These are phyloP conservation scores for Blastocladiella emersonii DNA, from an alignment of 371 early-diverging fungal genomes.

Conservation along the genomic window DNA sequence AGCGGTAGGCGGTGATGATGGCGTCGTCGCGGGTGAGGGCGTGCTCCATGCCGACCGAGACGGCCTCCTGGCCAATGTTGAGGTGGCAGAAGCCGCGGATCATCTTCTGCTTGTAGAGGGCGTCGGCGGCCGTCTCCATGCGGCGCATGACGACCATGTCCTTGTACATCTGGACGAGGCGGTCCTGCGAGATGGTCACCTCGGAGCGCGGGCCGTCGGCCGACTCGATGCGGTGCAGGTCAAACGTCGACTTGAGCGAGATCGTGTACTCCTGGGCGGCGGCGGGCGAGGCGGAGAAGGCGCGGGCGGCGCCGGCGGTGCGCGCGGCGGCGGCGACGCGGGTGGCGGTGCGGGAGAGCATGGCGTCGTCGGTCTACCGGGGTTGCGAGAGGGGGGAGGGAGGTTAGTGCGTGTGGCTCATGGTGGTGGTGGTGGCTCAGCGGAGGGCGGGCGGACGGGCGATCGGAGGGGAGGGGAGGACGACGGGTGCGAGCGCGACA, in stretches of 20 bases:
- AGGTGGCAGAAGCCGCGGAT: conserved; percentile 99
- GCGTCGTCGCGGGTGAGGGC: conserved; percentile 80
- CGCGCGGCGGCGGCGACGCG: not conserved
- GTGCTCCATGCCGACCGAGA: conserved; percentile 87
- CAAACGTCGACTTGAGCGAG: conserved; percentile 13
- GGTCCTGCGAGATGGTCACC: conserved; percentile 21
- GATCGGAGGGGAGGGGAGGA: no score
- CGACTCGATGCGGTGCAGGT: conserved; percentile 25
- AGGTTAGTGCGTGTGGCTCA: no score
- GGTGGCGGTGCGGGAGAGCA: not conserved
- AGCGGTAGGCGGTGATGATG: conserved; percentile 96
- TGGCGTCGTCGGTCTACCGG: not conserved
- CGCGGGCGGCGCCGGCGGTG: not conserved
- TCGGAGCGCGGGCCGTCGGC: conserved; percentile 11
- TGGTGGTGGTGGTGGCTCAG: no score
- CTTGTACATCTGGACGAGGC: conserved; percentile 68
- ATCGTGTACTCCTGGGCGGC: not conserved
- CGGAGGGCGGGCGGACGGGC: no score
- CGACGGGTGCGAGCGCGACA: no score
- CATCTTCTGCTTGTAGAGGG: conserved; percentile 89
- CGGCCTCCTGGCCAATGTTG: conserved; percentile 98
- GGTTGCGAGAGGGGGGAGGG: no score
- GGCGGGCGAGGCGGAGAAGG: not conserved
- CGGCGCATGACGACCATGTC: conserved; percentile 81
- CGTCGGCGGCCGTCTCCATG: conserved; percentile 88